Conservation (phyloP, 2,329 filamentous ascomycete genomes). For the Aspergillus phoenicis region DNA sequence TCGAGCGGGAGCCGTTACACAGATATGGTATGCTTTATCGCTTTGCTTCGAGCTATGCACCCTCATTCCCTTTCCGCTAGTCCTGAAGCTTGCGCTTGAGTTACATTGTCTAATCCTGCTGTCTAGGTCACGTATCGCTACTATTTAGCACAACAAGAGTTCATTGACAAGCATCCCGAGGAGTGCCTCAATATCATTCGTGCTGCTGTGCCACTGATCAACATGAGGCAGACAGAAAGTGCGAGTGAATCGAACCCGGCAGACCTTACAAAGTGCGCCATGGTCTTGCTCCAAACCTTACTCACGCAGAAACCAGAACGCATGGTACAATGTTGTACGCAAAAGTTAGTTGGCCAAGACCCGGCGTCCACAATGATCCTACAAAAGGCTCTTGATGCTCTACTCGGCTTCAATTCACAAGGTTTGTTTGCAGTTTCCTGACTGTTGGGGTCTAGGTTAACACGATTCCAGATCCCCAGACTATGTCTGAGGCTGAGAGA, state of each 20-base stretch:
- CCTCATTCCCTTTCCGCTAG: background rate
- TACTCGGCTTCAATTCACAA: constrained; percentile 33
- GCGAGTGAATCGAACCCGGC: constrained; percentile 9
- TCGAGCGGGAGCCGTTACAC: constrained; percentile 18
- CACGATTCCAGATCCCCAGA: constrained; percentile 8
- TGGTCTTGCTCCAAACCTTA: constrained; percentile 35
- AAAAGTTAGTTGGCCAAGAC: constrained; percentile 33
- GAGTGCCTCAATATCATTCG: constrained; percentile 39
- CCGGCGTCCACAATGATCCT: constrained; percentile 31
- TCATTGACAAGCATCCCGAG: constrained; percentile 36
- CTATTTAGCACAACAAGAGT: constrained; percentile 43
- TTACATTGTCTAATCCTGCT: background rate
- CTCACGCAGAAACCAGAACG: constrained; percentile 37
- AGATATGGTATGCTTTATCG: constrained; percentile 34
- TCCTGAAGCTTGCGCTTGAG: background rate
- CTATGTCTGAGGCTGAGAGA: constrained; percentile 36
- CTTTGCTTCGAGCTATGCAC: background rate
- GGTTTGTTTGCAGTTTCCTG: constrained; percentile 13
- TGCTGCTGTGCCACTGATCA: constrained; percentile 31
- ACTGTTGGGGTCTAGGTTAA: constrained; percentile 13
- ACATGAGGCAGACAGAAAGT: constrained; percentile 10
- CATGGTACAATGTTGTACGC: constrained; percentile 31
- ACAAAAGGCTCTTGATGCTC: constrained; percentile 35
- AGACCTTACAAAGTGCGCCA: constrained; percentile 28
- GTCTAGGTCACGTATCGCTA: constrained; percentile 44